phyloP scores from a whole-genome alignment of 2,329 filamentous ascomycete species.

The Fusarium longipes region DNA sequence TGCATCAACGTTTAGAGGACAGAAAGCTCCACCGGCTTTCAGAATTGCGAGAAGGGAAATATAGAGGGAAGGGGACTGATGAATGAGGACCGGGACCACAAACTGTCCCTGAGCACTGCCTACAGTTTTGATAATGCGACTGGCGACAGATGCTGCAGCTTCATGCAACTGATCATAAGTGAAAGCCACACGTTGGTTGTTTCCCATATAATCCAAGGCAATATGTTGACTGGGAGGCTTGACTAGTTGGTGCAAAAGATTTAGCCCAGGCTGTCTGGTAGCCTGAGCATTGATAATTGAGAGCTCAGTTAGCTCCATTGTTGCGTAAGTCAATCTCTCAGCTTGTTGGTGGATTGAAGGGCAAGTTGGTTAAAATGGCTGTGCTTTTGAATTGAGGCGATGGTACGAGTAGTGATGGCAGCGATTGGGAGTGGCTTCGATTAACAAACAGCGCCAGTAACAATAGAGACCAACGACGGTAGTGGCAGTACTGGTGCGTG shows the following conservation, averaged over 20 bases:
- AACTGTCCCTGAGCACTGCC: slow-evolving; percentile 47
- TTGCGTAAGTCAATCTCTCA: slow-evolving; percentile 7
- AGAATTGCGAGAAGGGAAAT: slow-evolving; percentile 80
- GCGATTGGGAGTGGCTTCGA: slow-evolving; percentile 21
- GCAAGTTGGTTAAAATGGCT: slow-evolving; percentile 1
- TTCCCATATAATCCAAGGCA: slow-evolving; percentile 51
- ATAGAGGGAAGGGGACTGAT: slow-evolving; percentile 82
- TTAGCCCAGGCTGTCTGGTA: slow-evolving; percentile 55
- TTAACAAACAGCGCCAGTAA: slow-evolving; percentile 25
- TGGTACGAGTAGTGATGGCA: slow-evolving; percentile 1
- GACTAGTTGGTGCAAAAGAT: slow-evolving; percentile 70
- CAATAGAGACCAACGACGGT: slow-evolving; percentile 7
- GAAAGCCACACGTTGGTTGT: slow-evolving; percentile 53
- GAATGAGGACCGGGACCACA: slow-evolving; percentile 80
- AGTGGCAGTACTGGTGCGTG: slow-evolving; percentile 22
- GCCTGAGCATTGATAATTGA: slow-evolving; percentile 62
- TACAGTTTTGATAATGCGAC: slow-evolving; percentile 53
- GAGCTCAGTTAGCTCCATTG: slow-evolving; percentile 48
- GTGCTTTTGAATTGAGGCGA: slow-evolving; percentile 11
- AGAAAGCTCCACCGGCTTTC: slow-evolving; percentile 86
- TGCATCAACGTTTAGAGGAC: slow-evolving; percentile 82
- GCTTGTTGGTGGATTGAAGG: slow-evolving; percentile 5
- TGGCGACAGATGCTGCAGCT: slow-evolving; percentile 66
- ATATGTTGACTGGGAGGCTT: slow-evolving; percentile 44
- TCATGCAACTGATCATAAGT: slow-evolving; percentile 73